These are phyloP conservation scores for Enterocytospora artemiae DNA, from an alignment of 371 early-diverging fungal genomes.

Conservation along the genomic window DNA sequence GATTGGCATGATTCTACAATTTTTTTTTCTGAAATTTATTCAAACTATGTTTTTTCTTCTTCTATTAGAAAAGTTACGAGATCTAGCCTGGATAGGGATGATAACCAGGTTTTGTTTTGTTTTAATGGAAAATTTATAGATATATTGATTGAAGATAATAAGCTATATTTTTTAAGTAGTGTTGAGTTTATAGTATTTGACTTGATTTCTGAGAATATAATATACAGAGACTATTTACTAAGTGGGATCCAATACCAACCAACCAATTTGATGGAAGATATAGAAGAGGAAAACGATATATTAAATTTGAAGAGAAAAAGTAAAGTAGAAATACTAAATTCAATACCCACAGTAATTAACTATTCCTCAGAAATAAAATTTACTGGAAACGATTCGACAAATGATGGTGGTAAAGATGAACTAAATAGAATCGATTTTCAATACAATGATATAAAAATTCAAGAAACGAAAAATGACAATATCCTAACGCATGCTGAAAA, in stretches of 20 bases:
- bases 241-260: neutral
- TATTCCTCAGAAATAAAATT: too few species aligned
- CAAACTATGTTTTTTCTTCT: neutral
- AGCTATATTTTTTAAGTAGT: conserved; percentile 5
- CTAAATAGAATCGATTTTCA: too few species aligned
- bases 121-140: neutral
- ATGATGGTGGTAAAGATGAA: too few species aligned
- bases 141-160: neutral
- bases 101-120: neutral
- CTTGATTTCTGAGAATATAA: neutral
- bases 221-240: neutral
- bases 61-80: conserved; percentile 1
- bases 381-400: too few species aligned
- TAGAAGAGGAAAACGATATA: neutral
- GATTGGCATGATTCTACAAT: neutral
- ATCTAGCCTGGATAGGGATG: neutral
- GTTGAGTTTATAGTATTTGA: conserved; percentile 10
- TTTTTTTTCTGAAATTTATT: neutral
- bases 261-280: neutral
- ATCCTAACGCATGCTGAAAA: too few species aligned
- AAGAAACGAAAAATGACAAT: too few species aligned
- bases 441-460: too few species aligned
- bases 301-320: neutral
- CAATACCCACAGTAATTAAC: neutral
- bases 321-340: neutral